Evolutionary conservation across 768 basidiomycete genomes (phyloP).

Genomic region (Nidularia sp.): DNA sequence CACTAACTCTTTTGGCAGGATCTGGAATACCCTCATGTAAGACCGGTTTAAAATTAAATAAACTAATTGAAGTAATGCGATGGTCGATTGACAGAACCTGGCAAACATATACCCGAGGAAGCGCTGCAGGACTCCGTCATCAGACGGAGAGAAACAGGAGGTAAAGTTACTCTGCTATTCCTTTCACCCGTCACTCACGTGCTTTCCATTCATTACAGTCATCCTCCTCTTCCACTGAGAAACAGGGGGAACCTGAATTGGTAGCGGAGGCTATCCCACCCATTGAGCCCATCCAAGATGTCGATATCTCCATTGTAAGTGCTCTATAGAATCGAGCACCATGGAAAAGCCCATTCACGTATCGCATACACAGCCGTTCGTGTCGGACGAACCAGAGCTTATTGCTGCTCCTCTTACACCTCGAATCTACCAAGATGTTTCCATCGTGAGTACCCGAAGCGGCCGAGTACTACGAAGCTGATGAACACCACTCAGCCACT

Average conservation of each 20-base stretch:
- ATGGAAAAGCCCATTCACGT: no score
- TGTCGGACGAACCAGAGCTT: no score
- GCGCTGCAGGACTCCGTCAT: constrained; percentile 26
- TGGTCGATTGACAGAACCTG: constrained; percentile 30
- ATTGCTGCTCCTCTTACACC: neutral
- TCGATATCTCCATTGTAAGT: constrained; percentile 9
- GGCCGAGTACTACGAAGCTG: no score
- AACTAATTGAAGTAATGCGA: neutral
- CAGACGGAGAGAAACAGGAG: constrained; percentile 11
- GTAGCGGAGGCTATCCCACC: neutral
- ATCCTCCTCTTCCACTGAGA: no score
- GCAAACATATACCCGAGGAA: constrained; percentile 42
- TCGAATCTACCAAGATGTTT: neutral
- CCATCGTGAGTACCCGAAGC: no score
- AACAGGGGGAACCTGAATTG: neutral
- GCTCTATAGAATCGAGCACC: neutral
- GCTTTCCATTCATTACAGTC: neutral
- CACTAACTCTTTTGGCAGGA: constrained; percentile 17
- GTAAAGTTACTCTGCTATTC: neutral
- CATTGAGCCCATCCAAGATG: neutral
- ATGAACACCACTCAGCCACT: constrained; percentile 2
- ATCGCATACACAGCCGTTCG: no score
- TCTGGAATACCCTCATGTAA: constrained; percentile 41
- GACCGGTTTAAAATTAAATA: constrained; percentile 5
- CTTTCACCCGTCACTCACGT: neutral